Percentiles rank a stretch among this genome's conserved stretches.
Evolutionary conservation across 768 basidiomycete species (phyloP).

Genomic region (Clitopilus passeckerianus): DNA sequence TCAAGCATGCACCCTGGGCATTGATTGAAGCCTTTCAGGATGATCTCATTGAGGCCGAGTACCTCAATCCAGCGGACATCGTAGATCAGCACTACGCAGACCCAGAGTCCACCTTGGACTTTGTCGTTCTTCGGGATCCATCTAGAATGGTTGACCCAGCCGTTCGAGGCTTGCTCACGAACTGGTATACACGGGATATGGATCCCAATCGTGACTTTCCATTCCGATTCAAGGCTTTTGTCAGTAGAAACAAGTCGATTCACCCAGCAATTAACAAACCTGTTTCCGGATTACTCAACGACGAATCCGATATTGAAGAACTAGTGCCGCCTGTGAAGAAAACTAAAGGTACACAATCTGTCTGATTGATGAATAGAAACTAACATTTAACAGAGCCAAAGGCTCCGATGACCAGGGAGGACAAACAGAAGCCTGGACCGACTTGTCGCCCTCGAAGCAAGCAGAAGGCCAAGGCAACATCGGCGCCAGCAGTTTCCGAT

Average conservation of each 20-base stretch:
- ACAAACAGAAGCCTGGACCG: too few species aligned
- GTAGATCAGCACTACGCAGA: too few species aligned
- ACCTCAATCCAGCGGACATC: background rate
- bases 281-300: background rate
- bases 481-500: too few species aligned
- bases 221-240: background rate
- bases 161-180: background rate
- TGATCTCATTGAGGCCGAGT: background rate
- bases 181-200: background rate
- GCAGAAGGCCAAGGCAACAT: too few species aligned
- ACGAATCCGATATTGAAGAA: too few species aligned
- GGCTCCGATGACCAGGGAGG: too few species aligned
- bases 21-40: background rate
- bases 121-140: background rate
- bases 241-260: background rate
- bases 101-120: too few species aligned
- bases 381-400: too few species aligned
- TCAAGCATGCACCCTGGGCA: background rate
- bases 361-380: too few species aligned
- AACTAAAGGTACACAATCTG: too few species aligned
- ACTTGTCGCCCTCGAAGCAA: too few species aligned
- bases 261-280: background rate
- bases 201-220: background rate
- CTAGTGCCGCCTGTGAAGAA: too few species aligned
- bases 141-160: background rate